Evolutionary conservation across 192 early-diverging fungal genomes (phyloP).

Genomic region (Coemansia sp.): DNA sequence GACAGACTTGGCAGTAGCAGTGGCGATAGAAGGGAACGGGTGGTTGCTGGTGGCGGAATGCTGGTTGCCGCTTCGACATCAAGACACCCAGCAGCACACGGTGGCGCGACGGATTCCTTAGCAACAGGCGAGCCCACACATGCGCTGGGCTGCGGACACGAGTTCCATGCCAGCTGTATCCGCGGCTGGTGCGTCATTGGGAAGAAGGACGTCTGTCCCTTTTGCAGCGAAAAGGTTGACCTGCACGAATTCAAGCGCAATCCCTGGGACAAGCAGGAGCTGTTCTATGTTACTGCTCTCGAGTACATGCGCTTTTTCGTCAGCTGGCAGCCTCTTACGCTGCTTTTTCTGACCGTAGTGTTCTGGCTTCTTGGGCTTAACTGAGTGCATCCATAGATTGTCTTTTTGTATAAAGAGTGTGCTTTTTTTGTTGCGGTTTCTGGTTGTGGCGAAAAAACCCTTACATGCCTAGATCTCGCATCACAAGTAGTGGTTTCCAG

Average conservation of each 20-base stretch:
- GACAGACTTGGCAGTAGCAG: slow-evolving; percentile 18
- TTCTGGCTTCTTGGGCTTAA: slow-evolving; percentile 47
- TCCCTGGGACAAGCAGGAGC: slow-evolving; percentile 57
- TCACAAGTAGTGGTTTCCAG: not conserved
- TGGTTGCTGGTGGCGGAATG: not conserved
- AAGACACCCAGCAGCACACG: not conserved
- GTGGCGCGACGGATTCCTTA: not conserved
- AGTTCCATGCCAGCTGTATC: slow-evolving; percentile 56
- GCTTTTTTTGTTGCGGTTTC: not conserved
- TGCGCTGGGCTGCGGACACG: slow-evolving; percentile 40
- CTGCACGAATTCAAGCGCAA: slow-evolving; percentile 40
- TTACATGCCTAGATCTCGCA: not conserved
- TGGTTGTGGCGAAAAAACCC: not conserved
- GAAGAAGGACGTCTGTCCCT: slow-evolving; percentile 55
- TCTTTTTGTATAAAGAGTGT: not conserved
- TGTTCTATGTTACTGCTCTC: slow-evolving; percentile 49
- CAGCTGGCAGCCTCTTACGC: slow-evolving; percentile 52
- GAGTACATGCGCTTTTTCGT: slow-evolving; percentile 57
- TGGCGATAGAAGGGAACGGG: not conserved
- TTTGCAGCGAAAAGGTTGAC: slow-evolving; percentile 57
- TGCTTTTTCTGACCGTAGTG: slow-evolving; percentile 32
- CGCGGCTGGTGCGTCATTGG: slow-evolving; percentile 58
- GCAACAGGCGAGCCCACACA: slow-evolving; percentile 35
- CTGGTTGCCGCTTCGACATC: slow-evolving; percentile 4
- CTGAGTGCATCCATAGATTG: slow-evolving; percentile 4